phyloP scores from a whole-genome alignment of 1,284 basidiomycete species.

The Phylloporus gajari region DNA sequence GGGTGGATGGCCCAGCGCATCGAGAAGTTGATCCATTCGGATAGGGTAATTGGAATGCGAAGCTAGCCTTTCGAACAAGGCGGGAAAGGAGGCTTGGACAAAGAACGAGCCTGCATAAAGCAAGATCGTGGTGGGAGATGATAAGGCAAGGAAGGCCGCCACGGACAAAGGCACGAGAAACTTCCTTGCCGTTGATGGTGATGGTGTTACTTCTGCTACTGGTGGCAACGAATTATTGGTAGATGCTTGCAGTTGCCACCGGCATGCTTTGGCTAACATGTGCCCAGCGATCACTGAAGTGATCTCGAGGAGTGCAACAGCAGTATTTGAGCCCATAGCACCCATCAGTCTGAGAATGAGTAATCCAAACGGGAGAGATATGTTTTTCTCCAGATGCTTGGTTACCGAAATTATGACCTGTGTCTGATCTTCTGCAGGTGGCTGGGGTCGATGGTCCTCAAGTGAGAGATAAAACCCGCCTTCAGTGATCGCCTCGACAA shows the following conservation, averaged over 20 bases:
- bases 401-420: no score
- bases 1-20: constrained; percentile 17
- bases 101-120: constrained; percentile 20
- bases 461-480: constrained; percentile 33
- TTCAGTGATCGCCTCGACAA: constrained; percentile 30
- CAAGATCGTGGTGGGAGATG: no score
- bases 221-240: background rate
- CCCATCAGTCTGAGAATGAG: no score
- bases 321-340: no score
- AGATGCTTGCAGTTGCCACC: constrained; percentile 19
- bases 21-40: constrained; percentile 21
- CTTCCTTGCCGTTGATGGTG: constrained; percentile 22
- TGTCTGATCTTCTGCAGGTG: background rate
- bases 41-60: constrained; percentile 30
- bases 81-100: constrained; percentile 26
- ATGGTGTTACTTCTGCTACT: background rate
- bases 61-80: constrained; percentile 23
- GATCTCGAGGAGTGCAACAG: constrained; percentile 16
- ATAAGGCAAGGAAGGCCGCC: no score
- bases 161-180: no score
- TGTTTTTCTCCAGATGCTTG: no score
- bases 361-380: no score
- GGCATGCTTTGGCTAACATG: no score
- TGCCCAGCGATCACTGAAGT: no score
- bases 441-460: no score